Base-by-base conservation (phyloP, 345 rosid species). In the Cardamine occulta region DNA sequence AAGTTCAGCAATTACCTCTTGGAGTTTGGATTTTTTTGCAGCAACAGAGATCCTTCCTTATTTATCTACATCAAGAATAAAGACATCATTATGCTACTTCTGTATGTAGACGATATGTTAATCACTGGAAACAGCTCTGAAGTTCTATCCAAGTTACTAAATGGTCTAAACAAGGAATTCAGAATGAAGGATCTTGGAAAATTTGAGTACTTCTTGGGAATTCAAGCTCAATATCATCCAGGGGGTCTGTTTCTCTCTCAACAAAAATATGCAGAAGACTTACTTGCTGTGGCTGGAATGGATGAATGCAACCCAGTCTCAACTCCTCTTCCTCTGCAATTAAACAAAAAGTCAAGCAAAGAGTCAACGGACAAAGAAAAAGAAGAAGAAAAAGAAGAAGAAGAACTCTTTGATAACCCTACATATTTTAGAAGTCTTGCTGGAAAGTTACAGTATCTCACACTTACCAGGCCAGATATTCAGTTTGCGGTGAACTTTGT, bases 61-160 rank as follows among this genome's bases (percentile, higher is more conserved):
- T 48, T 48, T 1, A 3, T 48, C 11, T 48, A 17, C 23, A 48
- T 1, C 3, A 7, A 7, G 8, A 9, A 8, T 0, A 17, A 48
- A 1, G 23, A 17, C 1, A 17, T 48, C 1, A 48, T 48, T 0
- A 0, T 17, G 0, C 3, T 48, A 3, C 23, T 48, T 2, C 4
- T 48, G 4, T 48, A 17, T 8, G 11, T 48, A 0, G 23, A 31
- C 0, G 52, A 17, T 4, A 54, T 54, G 52, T 0, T 17, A 0
- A 7, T 47, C 1, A 47, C 23, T 9, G 21, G 52, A 0, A 47
- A 47, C 11, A 47, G 2, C 0, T 47, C 23, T 0, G 23, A 7
- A 2, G 21, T 0, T 0, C 0, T 17, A 1, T n/a, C 23, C 0
- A 4, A 0, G 0, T 1, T 6, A 0, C 4, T 47, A 3, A 7